A percentile compares a stretch with the other conserved stretches of the same genome.
Conservation (phyloP, 2,329 filamentous ascomycete genomes). For the Nothophoma quercina region DNA sequence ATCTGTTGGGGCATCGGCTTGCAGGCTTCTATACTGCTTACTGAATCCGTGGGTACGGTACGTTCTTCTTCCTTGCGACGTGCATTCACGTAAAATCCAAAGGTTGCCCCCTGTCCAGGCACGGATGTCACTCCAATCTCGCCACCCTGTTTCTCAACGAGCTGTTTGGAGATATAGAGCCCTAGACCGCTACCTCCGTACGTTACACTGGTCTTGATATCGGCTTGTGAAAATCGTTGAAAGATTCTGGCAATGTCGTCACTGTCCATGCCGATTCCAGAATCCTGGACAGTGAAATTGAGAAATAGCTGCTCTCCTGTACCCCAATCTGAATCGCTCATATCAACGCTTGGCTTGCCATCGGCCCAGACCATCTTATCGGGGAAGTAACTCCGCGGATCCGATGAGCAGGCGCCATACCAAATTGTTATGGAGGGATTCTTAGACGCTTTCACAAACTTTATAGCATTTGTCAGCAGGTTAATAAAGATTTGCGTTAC, state of each 20-base stretch:
- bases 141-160: conserved; percentile 37
- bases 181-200: conserved; percentile 48
- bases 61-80: conserved; percentile 6
- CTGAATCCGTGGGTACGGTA: neutral
- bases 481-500: conserved; percentile 77
- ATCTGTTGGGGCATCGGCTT: conserved; percentile 13
- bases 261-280: neutral
- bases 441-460: conserved; percentile 45
- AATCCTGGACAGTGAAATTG: conserved; percentile 4
- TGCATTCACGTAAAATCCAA: conserved; percentile 34
- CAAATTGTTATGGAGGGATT: conserved; percentile 44
- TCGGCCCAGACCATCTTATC: conserved; percentile 29
- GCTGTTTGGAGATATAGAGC: conserved; percentile 34
- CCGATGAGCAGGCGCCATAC: conserved; percentile 37
- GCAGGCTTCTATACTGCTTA: neutral
- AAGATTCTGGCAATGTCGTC: conserved; percentile 19
- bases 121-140: conserved; percentile 27
- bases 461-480: conserved; percentile 64
- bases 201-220: conserved; percentile 33
- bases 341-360: neutral
- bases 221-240: conserved; percentile 32
- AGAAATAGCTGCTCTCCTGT: conserved; percentile 23
- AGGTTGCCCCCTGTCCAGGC: conserved; percentile 25
- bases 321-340: conserved; percentile 14
- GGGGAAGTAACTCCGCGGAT: conserved; percentile 25